These are phyloP conservation scores for Ascocoryne sarcoides DNA, from an alignment of 2,329 filamentous ascomycete genomes.

Conservation along the genomic window DNA sequence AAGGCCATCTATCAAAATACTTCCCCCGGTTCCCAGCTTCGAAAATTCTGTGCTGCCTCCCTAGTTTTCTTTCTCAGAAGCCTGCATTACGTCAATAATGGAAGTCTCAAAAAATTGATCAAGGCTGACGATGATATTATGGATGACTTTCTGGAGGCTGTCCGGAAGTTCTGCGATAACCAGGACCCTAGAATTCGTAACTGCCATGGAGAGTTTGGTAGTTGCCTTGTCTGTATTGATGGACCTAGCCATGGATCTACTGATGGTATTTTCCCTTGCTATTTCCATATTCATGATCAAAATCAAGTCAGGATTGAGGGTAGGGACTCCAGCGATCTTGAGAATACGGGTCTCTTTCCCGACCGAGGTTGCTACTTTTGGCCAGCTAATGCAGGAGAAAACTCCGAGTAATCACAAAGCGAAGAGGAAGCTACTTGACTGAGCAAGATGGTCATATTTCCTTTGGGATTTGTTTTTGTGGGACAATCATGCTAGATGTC, in stretches of 20 bases:
- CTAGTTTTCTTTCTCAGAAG: constrained; percentile 6
- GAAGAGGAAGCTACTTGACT: too few species aligned
- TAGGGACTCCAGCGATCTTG: too few species aligned
- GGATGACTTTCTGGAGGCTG: constrained; percentile 12
- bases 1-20: constrained; percentile 12
- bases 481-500: too few species aligned
- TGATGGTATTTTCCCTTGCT: constrained; percentile 10
- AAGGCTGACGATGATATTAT: constrained; percentile 5
- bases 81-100: constrained; percentile 1
- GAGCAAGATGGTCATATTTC: too few species aligned
- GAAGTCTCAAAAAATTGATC: constrained; percentile 5
- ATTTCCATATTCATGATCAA: constrained; percentile 4
- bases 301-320: too few species aligned
- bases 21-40: constrained; percentile 5
- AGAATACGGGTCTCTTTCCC: too few species aligned
- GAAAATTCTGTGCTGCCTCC: constrained; percentile 13
- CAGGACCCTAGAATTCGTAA: constrained; percentile 19
- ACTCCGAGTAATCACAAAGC: too few species aligned
- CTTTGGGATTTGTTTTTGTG: too few species aligned
- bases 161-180: constrained; percentile 1
- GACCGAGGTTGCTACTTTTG: too few species aligned
- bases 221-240: constrained; percentile 7
- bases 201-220: constrained; percentile 2
- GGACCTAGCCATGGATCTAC: not conserved
- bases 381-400: too few species aligned